Evolutionary conservation across 108 stramenopile genomes (phyloP).

Genomic region (Epithemia pelagica): DNA sequence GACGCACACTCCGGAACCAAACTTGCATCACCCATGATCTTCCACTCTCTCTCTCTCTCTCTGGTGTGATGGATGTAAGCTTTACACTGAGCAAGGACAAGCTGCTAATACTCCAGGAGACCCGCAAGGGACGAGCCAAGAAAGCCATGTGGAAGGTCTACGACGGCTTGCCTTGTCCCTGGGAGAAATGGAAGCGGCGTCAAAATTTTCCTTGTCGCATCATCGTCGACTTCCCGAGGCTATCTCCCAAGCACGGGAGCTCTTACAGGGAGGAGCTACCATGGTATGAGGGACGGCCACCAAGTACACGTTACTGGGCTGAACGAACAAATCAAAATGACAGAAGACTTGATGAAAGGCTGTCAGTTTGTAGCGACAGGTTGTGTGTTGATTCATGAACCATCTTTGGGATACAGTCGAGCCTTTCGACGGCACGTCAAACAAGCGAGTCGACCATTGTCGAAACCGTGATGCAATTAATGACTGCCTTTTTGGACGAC

Average conservation of each 20-base stretch:
- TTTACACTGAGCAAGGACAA: too few relatives aligned
- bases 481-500: constrained; percentile 38
- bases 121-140: too few relatives aligned
- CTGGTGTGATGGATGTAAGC: too few relatives aligned
- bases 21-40: too few relatives aligned
- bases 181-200: neutral
- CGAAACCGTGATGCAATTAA: constrained; percentile 37
- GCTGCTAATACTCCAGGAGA: too few relatives aligned
- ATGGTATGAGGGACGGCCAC: constrained; percentile 65
- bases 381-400: constrained; percentile 34
- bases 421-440: constrained; percentile 44
- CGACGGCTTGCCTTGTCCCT: neutral
- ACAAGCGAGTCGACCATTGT: constrained; percentile 47
- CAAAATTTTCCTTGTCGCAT: constrained; percentile 14
- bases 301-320: constrained; percentile 68
- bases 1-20: too few relatives aligned
- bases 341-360: constrained; percentile 52
- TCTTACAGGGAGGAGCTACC: constrained; percentile 43
- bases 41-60: too few relatives aligned
- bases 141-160: neutral
- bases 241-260: constrained; percentile 42
- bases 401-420: constrained; percentile 46
- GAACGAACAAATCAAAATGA: constrained; percentile 33
- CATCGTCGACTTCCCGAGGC: constrained; percentile 47
- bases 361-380: constrained; percentile 59